Percentiles rank a stretch among this genome's conserved stretches.
Conservation (phyloP, 331 rosid genomes). For the Dryas integrifolia region DNA sequence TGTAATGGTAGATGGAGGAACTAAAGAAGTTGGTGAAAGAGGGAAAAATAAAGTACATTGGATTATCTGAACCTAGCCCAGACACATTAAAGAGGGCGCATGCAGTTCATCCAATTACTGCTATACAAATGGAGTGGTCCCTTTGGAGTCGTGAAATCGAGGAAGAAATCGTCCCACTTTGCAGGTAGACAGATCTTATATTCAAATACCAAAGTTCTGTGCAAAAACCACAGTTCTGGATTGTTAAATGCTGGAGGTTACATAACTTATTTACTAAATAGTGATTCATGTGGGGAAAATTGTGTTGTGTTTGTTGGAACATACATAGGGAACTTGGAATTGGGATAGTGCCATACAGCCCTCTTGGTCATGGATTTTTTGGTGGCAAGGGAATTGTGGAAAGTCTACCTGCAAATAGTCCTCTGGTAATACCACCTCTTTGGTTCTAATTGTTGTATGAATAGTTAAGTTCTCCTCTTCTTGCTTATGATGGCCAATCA, state of each 20-base stretch:
- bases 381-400: conserved; percentile 28
- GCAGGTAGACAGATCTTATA: conserved; percentile 27
- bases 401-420: conserved; percentile 8
- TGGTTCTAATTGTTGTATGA: no score
- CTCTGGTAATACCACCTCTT: no score
- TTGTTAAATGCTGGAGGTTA: no score
- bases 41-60: conserved; percentile 49
- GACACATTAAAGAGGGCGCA: conserved; percentile 56
- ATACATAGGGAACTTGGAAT: conserved; percentile 40
- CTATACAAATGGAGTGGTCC: conserved; percentile 58
- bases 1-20: conserved; percentile 37
- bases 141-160: conserved; percentile 46
- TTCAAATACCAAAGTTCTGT: not conserved
- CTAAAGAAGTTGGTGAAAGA: conserved; percentile 49
- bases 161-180: conserved; percentile 42
- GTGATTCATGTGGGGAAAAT: not conserved
- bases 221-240: no score
- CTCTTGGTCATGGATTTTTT: conserved; percentile 31
- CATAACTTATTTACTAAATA: no score
- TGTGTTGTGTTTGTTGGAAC: conserved; percentile 8
- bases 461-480: no score
- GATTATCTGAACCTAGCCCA: conserved; percentile 50
- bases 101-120: conserved; percentile 49
- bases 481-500: not conserved
- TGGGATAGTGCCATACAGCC: conserved; percentile 32